Evolutionary conservation across 805 yeast species (phyloP).

Genomic region (Kodamaea lidongshanica): DNA sequence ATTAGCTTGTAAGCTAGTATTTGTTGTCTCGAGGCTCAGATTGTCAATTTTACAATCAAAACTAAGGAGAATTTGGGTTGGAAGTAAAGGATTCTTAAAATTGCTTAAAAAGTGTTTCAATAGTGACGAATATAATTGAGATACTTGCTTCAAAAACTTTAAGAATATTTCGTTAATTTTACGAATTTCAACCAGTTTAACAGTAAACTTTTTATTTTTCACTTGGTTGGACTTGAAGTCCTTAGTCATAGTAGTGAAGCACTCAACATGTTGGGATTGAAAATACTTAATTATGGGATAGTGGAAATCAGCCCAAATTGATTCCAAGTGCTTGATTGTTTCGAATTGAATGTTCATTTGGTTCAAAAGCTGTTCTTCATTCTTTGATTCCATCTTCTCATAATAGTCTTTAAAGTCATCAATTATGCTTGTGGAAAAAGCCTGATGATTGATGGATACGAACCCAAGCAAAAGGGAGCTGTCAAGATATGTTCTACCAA

Average conservation of each 20-base stretch:
- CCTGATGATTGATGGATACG: slow-evolving; percentile 43
- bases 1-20: slow-evolving; percentile 22
- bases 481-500: slow-evolving; percentile 22
- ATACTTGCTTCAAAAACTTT: slow-evolving; percentile 43
- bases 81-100: slow-evolving; percentile 31
- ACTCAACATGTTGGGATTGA: slow-evolving; percentile 32
- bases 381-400: slow-evolving; percentile 13
- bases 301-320: slow-evolving; percentile 56
- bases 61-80: slow-evolving; percentile 24
- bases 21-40: slow-evolving; percentile 9
- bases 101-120: slow-evolving; percentile 35
- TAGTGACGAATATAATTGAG: slow-evolving; percentile 42
- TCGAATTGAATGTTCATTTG: slow-evolving; percentile 30
- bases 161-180: slow-evolving; percentile 48
- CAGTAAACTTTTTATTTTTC: slow-evolving; percentile 9
- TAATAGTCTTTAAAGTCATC: slow-evolving; percentile 6
- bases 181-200: slow-evolving; percentile 48
- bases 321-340: slow-evolving; percentile 34
- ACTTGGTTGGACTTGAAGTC: slow-evolving; percentile 13
- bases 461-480: slow-evolving; percentile 46
- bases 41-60: slow-evolving; percentile 19
- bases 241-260: slow-evolving; percentile 14
- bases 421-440: slow-evolving; percentile 37
- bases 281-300: slow-evolving; percentile 59
- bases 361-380: slow-evolving; percentile 11